Evolutionary conservation across 805 yeast genomes (phyloP), one percentile per base, ranked within the genome.

Genomic region (Metschnikowia kunwiensis): DNA sequence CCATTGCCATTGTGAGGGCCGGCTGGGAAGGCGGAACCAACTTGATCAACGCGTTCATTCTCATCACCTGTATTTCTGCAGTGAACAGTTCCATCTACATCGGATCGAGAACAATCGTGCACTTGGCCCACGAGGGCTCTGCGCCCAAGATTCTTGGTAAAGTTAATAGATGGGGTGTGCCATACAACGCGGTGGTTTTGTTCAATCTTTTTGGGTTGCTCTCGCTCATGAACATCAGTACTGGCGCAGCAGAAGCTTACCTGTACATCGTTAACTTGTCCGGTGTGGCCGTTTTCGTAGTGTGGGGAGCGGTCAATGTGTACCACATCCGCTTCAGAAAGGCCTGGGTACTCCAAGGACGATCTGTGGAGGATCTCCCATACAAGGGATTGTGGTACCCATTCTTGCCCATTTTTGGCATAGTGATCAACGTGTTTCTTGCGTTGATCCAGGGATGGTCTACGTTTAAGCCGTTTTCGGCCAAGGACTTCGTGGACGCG

Each of bases 391-490:
- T 57, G 30, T 61, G 70, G 51, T 77, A 62, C 53, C 87, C 87
- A 1, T 57, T 53, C 45, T 57, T 70, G 15, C 76, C 82, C 2
- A 60, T 63, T 14, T 51, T 71, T 24, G 79, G 82, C 8, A 55
- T 80, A 7, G 43, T 61, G 3, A 61, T 76, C 31, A 78, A 75
- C 50, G 43, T 69, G 1, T 70, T 80, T 37, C 59, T 80, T 39
- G 79, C 75, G 2, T 53, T 79, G 21, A 72, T 80, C 18, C 86
- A 80, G 55, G 84, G 86, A 5, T 80, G 85, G 84, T 63, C 80
- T 2, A 64, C 72, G 24, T 72, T 80, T 41, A 66, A 68, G 36
- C 86, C 86, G 1, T 80, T 77, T 49, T 65, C 65, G 32, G 70
- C 67, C 7, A 60, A 51, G 11, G 57, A 61, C 41, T 67, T 61